These are phyloP conservation scores for Circinella minor DNA, from an alignment of 371 early-diverging fungal genomes.

Conservation along the genomic window DNA sequence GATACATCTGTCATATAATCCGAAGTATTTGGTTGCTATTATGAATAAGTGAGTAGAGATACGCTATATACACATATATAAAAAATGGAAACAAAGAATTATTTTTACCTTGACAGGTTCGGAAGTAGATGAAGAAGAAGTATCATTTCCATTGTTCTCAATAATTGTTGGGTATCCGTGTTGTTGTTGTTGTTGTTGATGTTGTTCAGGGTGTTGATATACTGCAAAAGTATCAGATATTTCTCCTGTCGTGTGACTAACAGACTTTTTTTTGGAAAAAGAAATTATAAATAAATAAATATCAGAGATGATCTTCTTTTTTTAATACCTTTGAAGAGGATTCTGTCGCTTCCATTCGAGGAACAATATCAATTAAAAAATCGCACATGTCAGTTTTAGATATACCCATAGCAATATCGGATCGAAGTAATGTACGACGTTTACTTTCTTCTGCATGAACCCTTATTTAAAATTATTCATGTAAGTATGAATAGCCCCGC, in stretches of 20 bases:
- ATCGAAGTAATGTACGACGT: slow-evolving; percentile 94
- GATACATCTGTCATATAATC: neutral
- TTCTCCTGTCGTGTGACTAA: neutral
- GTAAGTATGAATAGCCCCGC: too few species aligned
- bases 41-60: neutral
- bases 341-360: slow-evolving; percentile 76
- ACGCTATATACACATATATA: too few species aligned
- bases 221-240: neutral
- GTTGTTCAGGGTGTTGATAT: neutral
- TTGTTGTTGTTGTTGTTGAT: neutral
- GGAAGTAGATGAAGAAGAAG: neutral
- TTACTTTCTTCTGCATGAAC: slow-evolving; percentile 98
- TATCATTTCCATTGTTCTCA: neutral
- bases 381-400: slow-evolving; percentile 97
- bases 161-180: too few species aligned
- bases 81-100: neutral
- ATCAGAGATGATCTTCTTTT: too few species aligned
- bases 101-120: neutral
- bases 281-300: neutral
- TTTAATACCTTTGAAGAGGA: neutral
- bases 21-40: neutral
- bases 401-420: slow-evolving; percentile 95
- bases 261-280: neutral
- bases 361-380: slow-evolving; percentile 98
- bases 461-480: slow-evolving; percentile 43